phyloP scores from a whole-genome alignment of 768 basidiomycete genomes.

The Kwoniella europaea region DNA sequence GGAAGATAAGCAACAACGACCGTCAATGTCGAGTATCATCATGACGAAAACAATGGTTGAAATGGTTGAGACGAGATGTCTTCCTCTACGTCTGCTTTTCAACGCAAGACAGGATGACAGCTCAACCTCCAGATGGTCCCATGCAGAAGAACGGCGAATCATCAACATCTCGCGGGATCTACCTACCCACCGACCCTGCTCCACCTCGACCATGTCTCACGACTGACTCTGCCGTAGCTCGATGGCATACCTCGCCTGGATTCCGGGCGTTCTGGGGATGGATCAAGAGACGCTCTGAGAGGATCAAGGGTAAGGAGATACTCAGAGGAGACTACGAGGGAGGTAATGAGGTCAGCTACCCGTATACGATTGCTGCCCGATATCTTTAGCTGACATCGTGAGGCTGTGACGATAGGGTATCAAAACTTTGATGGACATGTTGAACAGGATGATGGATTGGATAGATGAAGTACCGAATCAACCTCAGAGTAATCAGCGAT shows the following conservation, averaged over 20 bases:
- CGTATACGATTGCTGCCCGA: neutral
- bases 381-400: conserved; percentile 1
- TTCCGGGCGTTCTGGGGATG: conserved; percentile 78
- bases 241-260: conserved; percentile 74
- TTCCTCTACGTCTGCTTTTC: too few species aligned
- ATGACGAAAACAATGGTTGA: neutral
- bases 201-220: conserved; percentile 36
- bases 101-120: neutral
- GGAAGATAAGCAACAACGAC: neutral
- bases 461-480: conserved; percentile 79
- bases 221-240: conserved; percentile 63
- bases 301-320: conserved; percentile 71
- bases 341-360: conserved; percentile 14
- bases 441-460: conserved; percentile 74
- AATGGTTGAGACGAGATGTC: neutral
- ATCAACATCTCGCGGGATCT: conserved; percentile 4
- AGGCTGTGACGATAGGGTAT: conserved; percentile 39
- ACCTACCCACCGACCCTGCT: conserved; percentile 27
- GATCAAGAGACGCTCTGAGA: conserved; percentile 74
- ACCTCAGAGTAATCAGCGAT: conserved; percentile 73
- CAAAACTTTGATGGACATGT: conserved; percentile 63
- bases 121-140: neutral
- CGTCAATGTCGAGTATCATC: neutral
- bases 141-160: conserved; percentile 7
- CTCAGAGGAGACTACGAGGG: conserved; percentile 60